phyloP scores from a whole-genome alignment of 2,329 filamentous ascomycete genomes.

The Colletotrichum acutatum region DNA sequence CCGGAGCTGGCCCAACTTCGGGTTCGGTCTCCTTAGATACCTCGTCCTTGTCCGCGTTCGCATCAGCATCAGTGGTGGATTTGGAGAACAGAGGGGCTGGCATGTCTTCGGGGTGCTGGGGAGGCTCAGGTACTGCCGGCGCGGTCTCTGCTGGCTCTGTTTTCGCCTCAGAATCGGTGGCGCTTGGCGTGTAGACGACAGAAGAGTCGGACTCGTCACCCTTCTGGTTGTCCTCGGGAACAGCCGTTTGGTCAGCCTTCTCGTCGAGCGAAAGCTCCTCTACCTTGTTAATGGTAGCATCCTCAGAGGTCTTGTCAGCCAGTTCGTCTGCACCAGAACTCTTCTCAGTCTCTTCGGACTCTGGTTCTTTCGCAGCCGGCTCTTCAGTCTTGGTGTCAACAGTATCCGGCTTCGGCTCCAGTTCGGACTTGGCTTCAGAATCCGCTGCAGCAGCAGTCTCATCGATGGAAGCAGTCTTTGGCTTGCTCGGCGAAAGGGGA shows the following conservation, averaged over 20 bases:
- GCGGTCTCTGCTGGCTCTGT: slow-evolving; percentile 16
- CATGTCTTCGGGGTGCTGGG: slow-evolving; percentile 73
- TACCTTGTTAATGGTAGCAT: slow-evolving; percentile 22
- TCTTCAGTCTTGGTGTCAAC: slow-evolving; percentile 22
- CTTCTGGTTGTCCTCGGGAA: slow-evolving; percentile 33
- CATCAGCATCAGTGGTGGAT: slow-evolving; percentile 16
- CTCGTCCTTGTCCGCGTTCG: background rate
- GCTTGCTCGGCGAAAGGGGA: slow-evolving; percentile 65
- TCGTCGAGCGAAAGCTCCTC: slow-evolving; percentile 30
- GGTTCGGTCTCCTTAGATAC: slow-evolving; percentile 25
- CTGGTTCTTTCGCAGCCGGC: slow-evolving; percentile 14
- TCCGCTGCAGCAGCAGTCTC: slow-evolving; percentile 35
- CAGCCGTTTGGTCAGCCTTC: slow-evolving; percentile 8
- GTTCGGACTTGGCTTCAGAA: slow-evolving; percentile 21
- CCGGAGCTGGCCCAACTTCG: slow-evolving; percentile 40
- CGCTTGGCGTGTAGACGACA: slow-evolving; percentile 38
- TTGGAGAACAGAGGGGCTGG: slow-evolving; percentile 74
- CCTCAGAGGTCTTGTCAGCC: slow-evolving; percentile 2
- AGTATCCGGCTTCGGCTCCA: slow-evolving; percentile 23
- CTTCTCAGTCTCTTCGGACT: background rate
- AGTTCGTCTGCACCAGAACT: background rate
- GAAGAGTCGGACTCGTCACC: slow-evolving; percentile 42
- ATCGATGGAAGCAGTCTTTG: slow-evolving; percentile 38
- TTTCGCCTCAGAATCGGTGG: slow-evolving; percentile 26
- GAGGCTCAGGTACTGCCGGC: slow-evolving; percentile 36